Conservation (phyloP, 805 yeast genomes). For the Kuraishia piskuri region DNA sequence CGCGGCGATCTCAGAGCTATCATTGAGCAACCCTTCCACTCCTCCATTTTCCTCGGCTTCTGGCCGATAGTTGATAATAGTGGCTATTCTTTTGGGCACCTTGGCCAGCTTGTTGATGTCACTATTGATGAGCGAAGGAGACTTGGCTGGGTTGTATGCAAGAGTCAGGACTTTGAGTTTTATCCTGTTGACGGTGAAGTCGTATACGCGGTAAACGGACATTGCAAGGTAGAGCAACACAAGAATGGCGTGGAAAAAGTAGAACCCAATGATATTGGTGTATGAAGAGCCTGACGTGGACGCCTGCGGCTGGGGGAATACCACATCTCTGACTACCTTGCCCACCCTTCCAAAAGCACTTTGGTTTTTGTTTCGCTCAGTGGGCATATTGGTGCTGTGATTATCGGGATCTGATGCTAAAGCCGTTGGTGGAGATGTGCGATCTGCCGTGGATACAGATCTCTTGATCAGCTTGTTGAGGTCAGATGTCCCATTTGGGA, state of each 20-base stretch:
- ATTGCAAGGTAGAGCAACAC: constrained; percentile 45
- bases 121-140: constrained; percentile 80
- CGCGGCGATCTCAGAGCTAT: constrained; percentile 67
- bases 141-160: constrained; percentile 60
- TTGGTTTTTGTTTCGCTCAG: not conserved
- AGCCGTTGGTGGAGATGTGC: not conserved
- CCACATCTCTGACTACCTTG: not conserved
- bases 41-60: constrained; percentile 90
- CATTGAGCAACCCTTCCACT: constrained; percentile 67
- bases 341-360: not conserved
- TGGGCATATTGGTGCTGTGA: not conserved
- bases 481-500: not conserved
- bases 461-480: not conserved
- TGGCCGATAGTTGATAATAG: constrained; percentile 63
- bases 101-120: constrained; percentile 70
- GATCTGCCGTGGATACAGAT: not conserved
- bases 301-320: not conserved
- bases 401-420: not conserved
- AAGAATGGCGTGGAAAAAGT: constrained; percentile 39
- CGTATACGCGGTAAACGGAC: constrained; percentile 44
- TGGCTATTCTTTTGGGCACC: constrained; percentile 69
- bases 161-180: constrained; percentile 50
- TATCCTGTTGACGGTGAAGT: constrained; percentile 41
- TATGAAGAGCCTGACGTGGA: not conserved
- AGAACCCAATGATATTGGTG: constrained; percentile 11